Evolutionary conservation across 2,329 filamentous ascomycete species (phyloP), one percentile per base, ranked within the genome.

Genomic region (Penicillium palitans): DNA sequence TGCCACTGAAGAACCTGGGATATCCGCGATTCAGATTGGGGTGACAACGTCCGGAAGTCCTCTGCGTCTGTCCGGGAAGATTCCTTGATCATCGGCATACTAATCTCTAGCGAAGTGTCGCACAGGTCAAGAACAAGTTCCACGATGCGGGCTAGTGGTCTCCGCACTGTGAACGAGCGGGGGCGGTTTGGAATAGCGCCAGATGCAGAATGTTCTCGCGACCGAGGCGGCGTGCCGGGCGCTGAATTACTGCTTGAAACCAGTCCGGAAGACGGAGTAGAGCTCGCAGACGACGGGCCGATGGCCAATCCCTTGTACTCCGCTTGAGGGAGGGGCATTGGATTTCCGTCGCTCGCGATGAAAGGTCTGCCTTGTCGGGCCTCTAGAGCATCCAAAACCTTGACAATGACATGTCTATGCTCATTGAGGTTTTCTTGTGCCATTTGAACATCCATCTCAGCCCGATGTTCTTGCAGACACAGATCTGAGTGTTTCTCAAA

Each of bases 401-500:
- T 96, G 71, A 99, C 95, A 68, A 99, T 96, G 40, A 90, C 85
- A 74, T 96, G 93, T 6, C 95, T 89, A 76, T 99, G 95, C 70
- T 99, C 95, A 7, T 88, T 90, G 49, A 99, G 80, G 61, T 86
- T 91, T 71, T 99, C 95, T 70, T 99, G 95, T 6, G 93, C 87
- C 81, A 98, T 89, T 72, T 99, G 93, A 4, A 99, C 92, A 68
- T 98, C 93, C 90, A 97, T 96, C 73, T 99, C 95, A 0, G 95
- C 93, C 52, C 90, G 88, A 72, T 99, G 95, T 73, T 99, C 95
- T 72, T 98, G 93, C 55, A 97, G 81, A 71, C 95, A 99, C 21
- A 98, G 80, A 69, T 99, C 96, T 2, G 93, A 96, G 73, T 99
- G 95, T 75, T 98, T 99, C 77, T 99, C 95, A 68, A 99, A 99